These are phyloP conservation scores for Cytospora paraplurivora DNA, from an alignment of 2,329 filamentous ascomycete genomes.

Conservation along the genomic window DNA sequence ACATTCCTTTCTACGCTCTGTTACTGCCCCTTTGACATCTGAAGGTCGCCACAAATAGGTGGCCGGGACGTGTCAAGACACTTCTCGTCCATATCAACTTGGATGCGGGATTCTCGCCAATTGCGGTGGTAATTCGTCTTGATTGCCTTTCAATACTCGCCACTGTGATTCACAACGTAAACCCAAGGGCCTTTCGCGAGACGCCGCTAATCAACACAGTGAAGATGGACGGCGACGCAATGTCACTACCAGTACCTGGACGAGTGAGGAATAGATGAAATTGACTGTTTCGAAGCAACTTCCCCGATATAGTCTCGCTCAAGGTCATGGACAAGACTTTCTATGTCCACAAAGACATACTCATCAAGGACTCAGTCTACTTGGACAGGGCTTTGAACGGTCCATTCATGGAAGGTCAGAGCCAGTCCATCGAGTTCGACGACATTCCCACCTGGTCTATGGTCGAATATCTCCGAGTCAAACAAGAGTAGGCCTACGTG, in stretches of 20 bases:
- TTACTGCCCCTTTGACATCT: too few species aligned
- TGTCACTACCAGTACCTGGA: background rate
- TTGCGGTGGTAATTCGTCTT: background rate
- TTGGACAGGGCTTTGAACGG: slow-evolving; percentile 30
- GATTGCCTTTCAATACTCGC: too few species aligned
- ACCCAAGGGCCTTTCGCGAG: background rate
- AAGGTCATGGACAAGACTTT: slow-evolving; percentile 18
- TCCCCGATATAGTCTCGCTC: background rate
- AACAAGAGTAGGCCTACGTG: slow-evolving; percentile 24
- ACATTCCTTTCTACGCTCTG: too few species aligned
- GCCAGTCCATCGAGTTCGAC: slow-evolving; percentile 29
- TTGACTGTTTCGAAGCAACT: background rate
- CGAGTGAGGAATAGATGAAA: too few species aligned
- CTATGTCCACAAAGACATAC: slow-evolving; percentile 29
- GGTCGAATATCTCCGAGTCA: slow-evolving; percentile 31
- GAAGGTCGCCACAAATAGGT: too few species aligned
- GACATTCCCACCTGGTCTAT: slow-evolving; percentile 29
- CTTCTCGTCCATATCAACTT: too few species aligned
- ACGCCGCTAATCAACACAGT: background rate
- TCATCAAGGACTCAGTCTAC: slow-evolving; percentile 30
- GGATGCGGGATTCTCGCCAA: too few species aligned
- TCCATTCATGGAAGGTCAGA: slow-evolving; percentile 29
- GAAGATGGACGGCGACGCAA: background rate
- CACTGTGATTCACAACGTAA: background rate
- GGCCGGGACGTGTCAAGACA: too few species aligned